Evolutionary conservation across 495 filamentous ascomycete species (phyloP), one percentile per base, ranked within the genome.

Genomic region (Penicillium desertorum): DNA sequence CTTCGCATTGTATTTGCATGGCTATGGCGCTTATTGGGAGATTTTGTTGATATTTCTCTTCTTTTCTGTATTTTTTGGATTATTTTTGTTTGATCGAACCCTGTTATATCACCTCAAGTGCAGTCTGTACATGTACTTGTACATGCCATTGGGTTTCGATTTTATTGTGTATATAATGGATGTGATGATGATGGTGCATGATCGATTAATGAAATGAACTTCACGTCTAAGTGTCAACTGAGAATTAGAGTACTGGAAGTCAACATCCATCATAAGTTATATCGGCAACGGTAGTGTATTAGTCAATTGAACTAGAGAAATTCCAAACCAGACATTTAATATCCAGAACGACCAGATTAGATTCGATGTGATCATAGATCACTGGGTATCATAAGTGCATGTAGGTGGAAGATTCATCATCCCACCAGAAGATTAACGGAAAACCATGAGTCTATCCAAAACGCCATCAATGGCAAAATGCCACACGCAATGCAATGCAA

Each of bases 151-250:
- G 16, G 16, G 7, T 39, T 39, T n/a, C n/a, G 36, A 39, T 39
- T 17, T n/a, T 46, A 59, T 55, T 62, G 56, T 65, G 64, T 67
- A 59, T 65, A 59, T 63, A 58, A 59, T 58, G 61, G 56, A 64
- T 66, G 61, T 60, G 59, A 61, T 58, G 60, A 66, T 62, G 49
- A 66, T 59, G 61, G 60, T 55, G 50, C 54, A 67, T 59, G 66
- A 69, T 56, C 60, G 39, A 58, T 58, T 61, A 45, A 65, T 60
- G 53, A 49, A 57, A 39, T 30, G 34, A 20, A 41, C 16, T 30
- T 47, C 17, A 20, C 12, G 17, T 29, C 7, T 8, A 30, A 50
- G 11, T 60, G 29, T 51, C 45, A 50, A 43, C 27, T 51, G 16
- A 2, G 17, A n/a, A 17, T 16, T 39, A 39, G 16, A 17, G 16